These are phyloP conservation scores for Botryotinia narcissicola DNA, from an alignment of 2,329 filamentous ascomycete genomes.

Conservation along the genomic window DNA sequence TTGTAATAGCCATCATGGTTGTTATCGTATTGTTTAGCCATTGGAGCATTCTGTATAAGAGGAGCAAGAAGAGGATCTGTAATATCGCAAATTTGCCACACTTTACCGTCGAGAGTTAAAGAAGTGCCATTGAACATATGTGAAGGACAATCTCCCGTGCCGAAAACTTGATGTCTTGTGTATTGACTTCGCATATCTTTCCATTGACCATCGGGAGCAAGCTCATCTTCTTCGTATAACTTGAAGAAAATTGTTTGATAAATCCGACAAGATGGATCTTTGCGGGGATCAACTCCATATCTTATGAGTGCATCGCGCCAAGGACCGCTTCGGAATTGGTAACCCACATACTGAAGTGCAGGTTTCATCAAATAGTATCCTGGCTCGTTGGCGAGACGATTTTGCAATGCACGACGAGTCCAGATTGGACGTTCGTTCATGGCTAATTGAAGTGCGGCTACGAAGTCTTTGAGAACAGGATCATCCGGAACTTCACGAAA, in stretches of 20 bases:
- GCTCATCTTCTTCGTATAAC: conserved; percentile 45
- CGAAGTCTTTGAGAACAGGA: conserved; percentile 59
- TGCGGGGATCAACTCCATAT: conserved; percentile 83
- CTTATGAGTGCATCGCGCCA: conserved; percentile 86
- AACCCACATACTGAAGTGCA: conserved; percentile 80
- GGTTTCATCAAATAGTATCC: conserved; percentile 63
- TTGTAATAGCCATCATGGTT: conserved; percentile 78
- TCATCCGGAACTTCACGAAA: conserved; percentile 39
- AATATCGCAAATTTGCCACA: conserved; percentile 94
- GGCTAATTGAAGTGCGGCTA: conserved; percentile 61
- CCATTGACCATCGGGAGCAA: conserved; percentile 29
- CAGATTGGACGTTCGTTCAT: conserved; percentile 78
- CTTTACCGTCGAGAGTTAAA: conserved; percentile 76
- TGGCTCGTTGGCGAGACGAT: conserved; percentile 57
- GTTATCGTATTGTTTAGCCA: conserved; percentile 58
- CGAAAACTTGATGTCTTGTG: conserved; percentile 28
- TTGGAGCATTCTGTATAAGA: conserved; percentile 62
- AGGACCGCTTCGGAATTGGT: conserved; percentile 88
- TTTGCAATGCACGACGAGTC: conserved; percentile 79
- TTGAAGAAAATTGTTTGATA: conserved; percentile 93
- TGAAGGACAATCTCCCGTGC: conserved; percentile 41
- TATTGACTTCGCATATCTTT: conserved; percentile 26
- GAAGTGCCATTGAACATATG: conserved; percentile 82
- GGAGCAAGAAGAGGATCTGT: conserved; percentile 70
- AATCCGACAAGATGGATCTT: conserved; percentile 69